Evolutionary conservation across 225 moss, liverwort and hornwort species (phyloP), one percentile per base, ranked within the genome.

Genomic region (Ulota crispa): DNA sequence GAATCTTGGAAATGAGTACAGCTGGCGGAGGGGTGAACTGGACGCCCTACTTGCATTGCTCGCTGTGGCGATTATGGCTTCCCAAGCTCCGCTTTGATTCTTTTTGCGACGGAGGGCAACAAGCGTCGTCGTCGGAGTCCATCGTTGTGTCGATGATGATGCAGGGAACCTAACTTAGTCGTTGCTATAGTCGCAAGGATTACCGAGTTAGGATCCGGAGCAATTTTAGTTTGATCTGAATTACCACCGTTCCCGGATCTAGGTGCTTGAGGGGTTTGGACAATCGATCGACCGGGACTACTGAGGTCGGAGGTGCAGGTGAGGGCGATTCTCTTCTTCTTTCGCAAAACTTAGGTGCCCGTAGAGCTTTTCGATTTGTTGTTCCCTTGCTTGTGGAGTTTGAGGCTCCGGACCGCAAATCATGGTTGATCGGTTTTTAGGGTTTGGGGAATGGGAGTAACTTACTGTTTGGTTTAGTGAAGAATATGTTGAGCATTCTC

Each of bases 371-470:
- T 59, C 14, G 45, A n/a, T 19, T n/a, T n/a, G 28, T 24, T 75
- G 43, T 53, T 20, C 53, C 50, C n/a, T n/a, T n/a, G n/a, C n/a
- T 50, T 50, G 5, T 50, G 16, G 16, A 50, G 50, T 64, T 39
- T 19, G 31, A 28, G 47, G 76, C 59, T 61, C 26, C 32, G 9
- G 61, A 27, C 53, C 21, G 31, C 18, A 56, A 30, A 74, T 73
- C 24, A 37, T 37, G 74, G 65, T 42, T 8, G 55, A 68, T 60
- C 50, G 37, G 24, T 23, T 85, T 75, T 76, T 79, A 82, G 87
- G 87, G 76, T 82, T 85, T 76, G 41, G 63, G 23, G 67, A 5
- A 18, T 5, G 50, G 50, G 5, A 45, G 21, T 19, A 64, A 2
- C 28, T 19, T 68, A n/a, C n/a, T n/a, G n/a, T 6, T 47, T 3